These are phyloP conservation scores for Ophiostoma sp. DNA, from an alignment of 2,329 filamentous ascomycete species.

Conservation along the genomic window DNA sequence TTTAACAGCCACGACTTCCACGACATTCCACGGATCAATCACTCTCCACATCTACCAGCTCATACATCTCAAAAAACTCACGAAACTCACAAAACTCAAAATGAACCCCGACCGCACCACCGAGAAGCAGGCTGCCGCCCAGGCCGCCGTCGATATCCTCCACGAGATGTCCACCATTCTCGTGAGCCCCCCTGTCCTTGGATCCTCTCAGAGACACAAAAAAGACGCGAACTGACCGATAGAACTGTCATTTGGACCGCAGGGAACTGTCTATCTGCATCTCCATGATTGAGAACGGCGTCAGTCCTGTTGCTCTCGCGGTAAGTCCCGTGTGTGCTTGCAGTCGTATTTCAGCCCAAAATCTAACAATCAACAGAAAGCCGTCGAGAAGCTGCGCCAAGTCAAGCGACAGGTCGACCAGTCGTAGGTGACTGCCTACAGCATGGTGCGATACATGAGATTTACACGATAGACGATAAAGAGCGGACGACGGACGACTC, in stretches of 20 bases:
- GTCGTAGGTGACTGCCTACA: constrained; percentile 31
- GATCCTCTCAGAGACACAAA: background rate
- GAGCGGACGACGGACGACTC: too few species aligned
- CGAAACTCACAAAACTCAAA: background rate
- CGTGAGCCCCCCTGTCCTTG: constrained; percentile 46
- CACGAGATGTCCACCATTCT: constrained; percentile 85
- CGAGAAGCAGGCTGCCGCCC: constrained; percentile 69
- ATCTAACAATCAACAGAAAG: constrained; percentile 40
- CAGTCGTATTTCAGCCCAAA: background rate
- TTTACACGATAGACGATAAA: background rate
- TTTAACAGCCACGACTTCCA: background rate
- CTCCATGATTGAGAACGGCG: constrained; percentile 92
- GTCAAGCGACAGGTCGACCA: constrained; percentile 46
- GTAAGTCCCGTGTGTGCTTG: constrained; percentile 49
- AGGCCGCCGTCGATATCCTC: constrained; percentile 76
- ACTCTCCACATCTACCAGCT: background rate
- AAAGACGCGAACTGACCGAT: background rate
- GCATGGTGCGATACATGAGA: background rate
- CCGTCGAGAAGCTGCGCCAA: constrained; percentile 50
- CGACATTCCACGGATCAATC: background rate
- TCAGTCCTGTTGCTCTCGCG: constrained; percentile 90
- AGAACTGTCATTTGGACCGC: constrained; percentile 93
- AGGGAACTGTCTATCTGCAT: constrained; percentile 91
- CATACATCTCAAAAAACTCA: too few species aligned
- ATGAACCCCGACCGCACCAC: constrained; percentile 39